Conservation (phyloP, 192 early-diverging fungal species). For the Glomus cerebriforme region DNA sequence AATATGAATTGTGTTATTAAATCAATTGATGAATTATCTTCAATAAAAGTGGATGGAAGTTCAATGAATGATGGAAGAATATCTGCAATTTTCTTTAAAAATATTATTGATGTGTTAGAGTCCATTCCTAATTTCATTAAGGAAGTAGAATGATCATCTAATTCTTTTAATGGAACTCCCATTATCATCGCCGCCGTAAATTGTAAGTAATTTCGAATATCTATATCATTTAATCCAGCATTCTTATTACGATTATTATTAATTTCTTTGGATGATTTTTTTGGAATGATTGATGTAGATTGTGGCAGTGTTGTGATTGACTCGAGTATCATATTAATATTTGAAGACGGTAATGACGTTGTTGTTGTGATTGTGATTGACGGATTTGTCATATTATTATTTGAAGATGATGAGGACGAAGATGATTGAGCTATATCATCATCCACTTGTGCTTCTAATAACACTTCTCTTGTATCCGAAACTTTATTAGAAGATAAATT, state of each 20-base stretch:
- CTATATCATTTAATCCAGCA: not conserved
- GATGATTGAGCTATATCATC: too few relatives aligned
- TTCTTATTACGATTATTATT: not conserved
- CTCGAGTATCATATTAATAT: too few relatives aligned
- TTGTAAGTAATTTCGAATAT: conserved; percentile 10
- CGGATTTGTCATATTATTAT: too few relatives aligned
- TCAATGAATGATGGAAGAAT: not conserved
- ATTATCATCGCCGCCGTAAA: not conserved
- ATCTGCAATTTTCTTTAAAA: not conserved
- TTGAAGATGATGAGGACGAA: too few relatives aligned
- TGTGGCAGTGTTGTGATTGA: too few relatives aligned
- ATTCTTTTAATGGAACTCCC: not conserved
- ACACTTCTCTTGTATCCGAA: too few relatives aligned
- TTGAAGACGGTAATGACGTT: too few relatives aligned
- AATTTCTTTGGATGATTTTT: not conserved
- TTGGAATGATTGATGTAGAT: too few relatives aligned
- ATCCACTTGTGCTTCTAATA: too few relatives aligned
- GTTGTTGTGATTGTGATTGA: too few relatives aligned
- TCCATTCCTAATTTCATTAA: conserved; percentile 14
- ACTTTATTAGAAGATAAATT: too few relatives aligned
- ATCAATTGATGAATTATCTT: not conserved
- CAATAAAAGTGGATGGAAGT: not conserved
- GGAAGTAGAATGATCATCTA: conserved; percentile 6
- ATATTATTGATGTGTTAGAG: not conserved
- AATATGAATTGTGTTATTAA: not conserved